Percentiles rank a stretch among this genome's conserved stretches.
Conservation (phyloP, 106 monocot genomes). For the Allium fistulosum region DNA sequence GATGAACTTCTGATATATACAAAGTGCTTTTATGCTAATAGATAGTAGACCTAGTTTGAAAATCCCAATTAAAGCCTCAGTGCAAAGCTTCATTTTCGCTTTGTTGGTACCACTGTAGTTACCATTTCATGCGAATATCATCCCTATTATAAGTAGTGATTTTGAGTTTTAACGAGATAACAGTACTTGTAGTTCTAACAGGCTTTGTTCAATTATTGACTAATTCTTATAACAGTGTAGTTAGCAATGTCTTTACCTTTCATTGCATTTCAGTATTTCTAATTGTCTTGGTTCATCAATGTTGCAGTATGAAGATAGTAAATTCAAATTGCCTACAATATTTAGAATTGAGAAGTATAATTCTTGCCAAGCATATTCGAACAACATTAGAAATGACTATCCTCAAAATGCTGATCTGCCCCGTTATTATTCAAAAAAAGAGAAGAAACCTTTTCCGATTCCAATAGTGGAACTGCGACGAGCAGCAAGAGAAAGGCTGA, state of each 20-base stretch:
- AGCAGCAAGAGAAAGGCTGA: conserved; percentile 77
- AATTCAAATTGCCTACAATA: conserved; percentile 12
- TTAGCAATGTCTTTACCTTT: neutral
- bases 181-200: neutral
- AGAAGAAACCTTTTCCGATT: conserved; percentile 98
- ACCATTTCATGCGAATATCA: neutral
- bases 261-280: neutral
- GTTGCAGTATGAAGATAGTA: conserved; percentile 28
- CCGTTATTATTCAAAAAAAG: conserved; percentile 73
- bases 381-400: conserved; percentile 34
- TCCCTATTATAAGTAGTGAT: neutral
- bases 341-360: conserved; percentile 18
- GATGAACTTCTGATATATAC: neutral
- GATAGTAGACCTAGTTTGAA: too few relatives aligned
- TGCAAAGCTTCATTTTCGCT: too few relatives aligned
- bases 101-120: neutral
- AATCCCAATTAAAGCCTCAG: too few relatives aligned
- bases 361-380: conserved; percentile 5
- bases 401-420: conserved; percentile 94
- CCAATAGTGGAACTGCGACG: conserved; percentile 88
- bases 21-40: neutral
- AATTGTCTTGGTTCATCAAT: neutral
- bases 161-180: neutral
- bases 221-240: neutral
- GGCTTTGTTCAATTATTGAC: neutral